These are phyloP conservation scores for Cetraspora pellucida DNA, from an alignment of 192 early-diverging fungal genomes.

Conservation along the genomic window DNA sequence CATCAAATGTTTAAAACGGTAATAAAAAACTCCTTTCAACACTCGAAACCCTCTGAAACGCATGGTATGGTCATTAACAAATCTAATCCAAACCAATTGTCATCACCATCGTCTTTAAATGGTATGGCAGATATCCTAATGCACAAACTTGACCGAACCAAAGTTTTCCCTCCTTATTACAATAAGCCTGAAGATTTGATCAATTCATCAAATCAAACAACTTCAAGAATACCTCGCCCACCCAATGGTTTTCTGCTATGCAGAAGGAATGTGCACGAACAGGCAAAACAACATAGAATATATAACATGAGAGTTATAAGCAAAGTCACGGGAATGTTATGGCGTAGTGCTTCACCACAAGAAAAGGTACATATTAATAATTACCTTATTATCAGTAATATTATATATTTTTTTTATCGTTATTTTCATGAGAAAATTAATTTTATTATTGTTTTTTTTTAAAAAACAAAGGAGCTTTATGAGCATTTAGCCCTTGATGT, in stretches of 20 bases:
- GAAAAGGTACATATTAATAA: too few species aligned
- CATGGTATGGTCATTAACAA: too few species aligned
- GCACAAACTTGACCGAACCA: not conserved
- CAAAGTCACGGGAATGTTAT: slow-evolving; percentile 5
- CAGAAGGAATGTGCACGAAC: slow-evolving; percentile 3
- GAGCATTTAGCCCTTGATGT: not conserved
- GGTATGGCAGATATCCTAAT: not conserved
- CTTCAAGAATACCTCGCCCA: not conserved
- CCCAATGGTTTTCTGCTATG: slow-evolving; percentile 15
- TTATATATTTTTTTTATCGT: too few species aligned
- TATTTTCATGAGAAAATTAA: too few species aligned
- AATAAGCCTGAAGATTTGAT: slow-evolving; percentile 5
- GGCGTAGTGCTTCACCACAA: not conserved
- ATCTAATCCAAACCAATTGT: not conserved
- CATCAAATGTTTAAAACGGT: too few species aligned
- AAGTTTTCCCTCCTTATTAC: slow-evolving; percentile 8
- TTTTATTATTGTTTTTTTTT: too few species aligned
- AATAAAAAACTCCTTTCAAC: too few species aligned
- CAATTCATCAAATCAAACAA: not conserved
- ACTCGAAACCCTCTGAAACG: too few species aligned
- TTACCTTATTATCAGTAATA: too few species aligned
- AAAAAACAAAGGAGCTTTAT: not conserved
- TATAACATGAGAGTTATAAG: slow-evolving; percentile 17
- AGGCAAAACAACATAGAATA: not conserved
- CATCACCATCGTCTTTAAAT: not conserved